A percentile compares a stretch with the other conserved stretches of the same genome.
Conservation (phyloP, 331 rosid genomes). For the Quercus lobata region DNA sequence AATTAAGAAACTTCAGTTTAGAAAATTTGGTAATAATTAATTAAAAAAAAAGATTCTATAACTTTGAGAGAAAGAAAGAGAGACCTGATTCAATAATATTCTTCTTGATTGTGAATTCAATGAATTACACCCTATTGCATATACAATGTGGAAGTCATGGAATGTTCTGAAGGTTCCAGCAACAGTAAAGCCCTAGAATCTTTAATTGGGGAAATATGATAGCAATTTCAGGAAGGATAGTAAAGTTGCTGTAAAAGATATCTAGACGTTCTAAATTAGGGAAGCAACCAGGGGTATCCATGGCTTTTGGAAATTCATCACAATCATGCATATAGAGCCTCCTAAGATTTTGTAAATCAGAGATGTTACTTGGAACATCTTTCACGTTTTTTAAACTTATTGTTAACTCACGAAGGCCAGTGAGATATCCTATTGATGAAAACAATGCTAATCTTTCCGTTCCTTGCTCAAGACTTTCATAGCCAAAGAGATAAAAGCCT, state of each 20-base stretch:
- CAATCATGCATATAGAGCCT: background rate
- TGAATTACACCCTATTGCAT: background rate
- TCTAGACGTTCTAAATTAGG: background rate
- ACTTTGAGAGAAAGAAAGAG: background rate
- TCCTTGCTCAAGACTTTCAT: conserved; percentile 3
- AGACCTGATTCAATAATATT: conserved; percentile 20
- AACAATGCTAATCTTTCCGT: too few relatives aligned
- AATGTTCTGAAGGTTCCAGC: conserved; percentile 17
- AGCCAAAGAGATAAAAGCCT: background rate
- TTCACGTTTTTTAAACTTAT: too few relatives aligned
- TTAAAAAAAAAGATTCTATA: background rate
- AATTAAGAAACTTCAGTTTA: background rate
- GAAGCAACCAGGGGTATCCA: too few relatives aligned
- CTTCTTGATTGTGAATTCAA: conserved; percentile 9
- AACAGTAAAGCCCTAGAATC: conserved; percentile 7
- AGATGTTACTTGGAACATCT: too few relatives aligned
- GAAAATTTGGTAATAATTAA: too few relatives aligned
- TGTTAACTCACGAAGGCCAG: rapidly evolving
- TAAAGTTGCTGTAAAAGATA: conserved; percentile 6
- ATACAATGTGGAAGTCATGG: conserved; percentile 19
- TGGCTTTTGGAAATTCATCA: background rate
- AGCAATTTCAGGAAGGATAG: conserved; percentile 7
- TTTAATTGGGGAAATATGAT: background rate
- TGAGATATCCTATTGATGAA: conserved; percentile 3
- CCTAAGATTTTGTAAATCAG: conserved; percentile 1